Conservation (phyloP, 345 rosid genomes). For the Theobroma cacao region DNA sequence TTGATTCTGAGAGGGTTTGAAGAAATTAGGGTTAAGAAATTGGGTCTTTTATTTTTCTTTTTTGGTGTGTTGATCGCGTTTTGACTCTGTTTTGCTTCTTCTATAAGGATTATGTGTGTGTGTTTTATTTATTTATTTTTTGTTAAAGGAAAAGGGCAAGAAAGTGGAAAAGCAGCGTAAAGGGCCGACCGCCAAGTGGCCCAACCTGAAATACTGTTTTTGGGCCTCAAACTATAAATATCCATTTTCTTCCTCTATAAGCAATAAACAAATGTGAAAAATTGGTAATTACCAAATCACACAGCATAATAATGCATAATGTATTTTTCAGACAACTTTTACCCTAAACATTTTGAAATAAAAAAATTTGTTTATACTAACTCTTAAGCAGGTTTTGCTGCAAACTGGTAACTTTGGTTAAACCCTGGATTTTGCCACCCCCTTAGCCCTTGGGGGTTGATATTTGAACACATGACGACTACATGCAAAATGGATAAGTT, state of each 20-base stretch:
- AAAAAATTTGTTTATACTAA: too few species aligned
- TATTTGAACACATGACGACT: too few species aligned
- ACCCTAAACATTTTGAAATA: too few species aligned
- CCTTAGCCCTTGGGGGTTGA: too few species aligned
- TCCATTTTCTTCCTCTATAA: neutral
- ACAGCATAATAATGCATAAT: too few species aligned
- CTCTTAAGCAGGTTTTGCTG: too few species aligned
- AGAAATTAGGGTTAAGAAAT: neutral
- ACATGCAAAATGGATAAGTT: neutral
- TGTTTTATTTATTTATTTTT: neutral
- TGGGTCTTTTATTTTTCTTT: neutral
- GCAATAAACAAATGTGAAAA: too few species aligned
- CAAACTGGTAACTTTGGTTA: too few species aligned
- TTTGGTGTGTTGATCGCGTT: neutral
- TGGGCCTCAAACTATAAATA: neutral
- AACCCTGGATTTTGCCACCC: too few species aligned
- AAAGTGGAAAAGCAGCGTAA: neutral
- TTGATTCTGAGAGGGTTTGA: conserved; percentile 8
- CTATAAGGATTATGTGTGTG: neutral
- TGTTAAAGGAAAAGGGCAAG: neutral
- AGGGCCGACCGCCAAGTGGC: neutral
- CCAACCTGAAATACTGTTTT: neutral
- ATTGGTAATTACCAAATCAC: too few species aligned
- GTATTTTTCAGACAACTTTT: too few species aligned
- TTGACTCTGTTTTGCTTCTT: neutral